Evolutionary conservation across 768 basidiomycete genomes (phyloP).

Genomic region (Auricularia sp.): DNA sequence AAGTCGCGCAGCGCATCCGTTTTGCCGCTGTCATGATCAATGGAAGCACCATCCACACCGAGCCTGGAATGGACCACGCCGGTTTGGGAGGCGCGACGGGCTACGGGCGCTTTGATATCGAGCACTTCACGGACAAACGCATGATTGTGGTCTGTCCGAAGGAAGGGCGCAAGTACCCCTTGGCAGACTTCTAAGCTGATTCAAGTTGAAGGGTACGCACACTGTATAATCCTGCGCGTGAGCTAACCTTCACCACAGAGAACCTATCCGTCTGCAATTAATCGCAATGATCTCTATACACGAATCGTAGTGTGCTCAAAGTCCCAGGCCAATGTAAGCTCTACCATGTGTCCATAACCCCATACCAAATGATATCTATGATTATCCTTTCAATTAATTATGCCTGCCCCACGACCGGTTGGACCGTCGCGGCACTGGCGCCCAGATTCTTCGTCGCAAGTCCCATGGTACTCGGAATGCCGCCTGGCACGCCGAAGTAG

Average conservation of each 20-base stretch:
- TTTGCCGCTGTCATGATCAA: slow-evolving; percentile 28
- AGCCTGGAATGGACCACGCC: slow-evolving; percentile 27
- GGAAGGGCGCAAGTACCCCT: slow-evolving; percentile 5
- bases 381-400: too few relatives aligned
- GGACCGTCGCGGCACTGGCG: background rate
- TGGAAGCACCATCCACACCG: slow-evolving; percentile 40
- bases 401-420: too few relatives aligned
- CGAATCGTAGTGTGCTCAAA: too few relatives aligned
- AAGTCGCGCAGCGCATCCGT: slow-evolving; percentile 38
- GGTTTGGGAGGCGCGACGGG: slow-evolving; percentile 38
- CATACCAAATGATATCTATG: too few relatives aligned
- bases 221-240: too few relatives aligned
- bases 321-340: too few relatives aligned
- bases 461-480: slow-evolving; percentile 3
- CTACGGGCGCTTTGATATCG: slow-evolving; percentile 44
- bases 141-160: slow-evolving; percentile 34
- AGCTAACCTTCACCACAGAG: too few relatives aligned
- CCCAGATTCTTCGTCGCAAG: slow-evolving; percentile 5
- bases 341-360: too few relatives aligned
- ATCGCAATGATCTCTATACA: too few relatives aligned
- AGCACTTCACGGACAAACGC: slow-evolving; percentile 39
- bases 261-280: too few relatives aligned
- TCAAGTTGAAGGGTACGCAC: too few relatives aligned
- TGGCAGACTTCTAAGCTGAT: background rate
- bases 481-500: slow-evolving; percentile 1